phyloP scores from a whole-genome alignment of 2,329 filamentous ascomycete genomes.

The Exophiala mesophila region DNA sequence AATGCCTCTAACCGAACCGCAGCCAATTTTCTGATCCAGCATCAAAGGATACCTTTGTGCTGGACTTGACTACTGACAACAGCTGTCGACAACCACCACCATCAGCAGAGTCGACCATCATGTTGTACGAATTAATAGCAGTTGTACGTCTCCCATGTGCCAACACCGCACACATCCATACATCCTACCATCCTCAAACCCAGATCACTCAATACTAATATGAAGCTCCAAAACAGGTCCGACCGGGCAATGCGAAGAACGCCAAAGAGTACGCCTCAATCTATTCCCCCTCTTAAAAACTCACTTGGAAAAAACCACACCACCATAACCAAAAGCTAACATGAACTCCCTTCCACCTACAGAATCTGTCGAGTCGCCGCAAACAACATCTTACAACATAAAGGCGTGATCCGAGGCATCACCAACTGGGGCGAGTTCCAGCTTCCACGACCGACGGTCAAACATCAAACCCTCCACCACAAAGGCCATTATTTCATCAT shows the following conservation, averaged over 20 bases:
- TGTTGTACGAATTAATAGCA: constrained; percentile 98
- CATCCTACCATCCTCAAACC: not conserved
- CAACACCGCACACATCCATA: too few relatives aligned
- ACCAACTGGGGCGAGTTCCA: constrained; percentile 93
- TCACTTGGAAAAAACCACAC: constrained; percentile 8
- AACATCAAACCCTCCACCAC: constrained; percentile 77
- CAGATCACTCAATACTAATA: too few relatives aligned
- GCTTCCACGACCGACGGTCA: constrained; percentile 72
- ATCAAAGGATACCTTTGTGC: too few relatives aligned
- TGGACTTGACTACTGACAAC: too few relatives aligned
- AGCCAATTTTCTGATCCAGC: too few relatives aligned
- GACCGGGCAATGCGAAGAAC: constrained; percentile 81
- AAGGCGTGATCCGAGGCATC: constrained; percentile 82
- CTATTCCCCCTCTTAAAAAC: constrained; percentile 10
- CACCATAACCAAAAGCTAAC: not conserved
- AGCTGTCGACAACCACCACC: not conserved
- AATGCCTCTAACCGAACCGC: too few relatives aligned
- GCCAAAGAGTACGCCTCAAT: constrained; percentile 76
- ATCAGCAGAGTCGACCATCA: constrained; percentile 36
- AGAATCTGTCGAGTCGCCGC: constrained; percentile 20
- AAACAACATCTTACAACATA: constrained; percentile 17
- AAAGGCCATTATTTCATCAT: constrained; percentile 96
- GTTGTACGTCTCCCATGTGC: constrained; percentile 67
- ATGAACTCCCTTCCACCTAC: constrained; percentile 1
- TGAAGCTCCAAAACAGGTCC: constrained; percentile 65